A percentile compares a stretch with the other conserved stretches of the same genome.
phyloP scores from a whole-genome alignment of 176 grass and related monocot species.

The Eragrostis curvula region DNA sequence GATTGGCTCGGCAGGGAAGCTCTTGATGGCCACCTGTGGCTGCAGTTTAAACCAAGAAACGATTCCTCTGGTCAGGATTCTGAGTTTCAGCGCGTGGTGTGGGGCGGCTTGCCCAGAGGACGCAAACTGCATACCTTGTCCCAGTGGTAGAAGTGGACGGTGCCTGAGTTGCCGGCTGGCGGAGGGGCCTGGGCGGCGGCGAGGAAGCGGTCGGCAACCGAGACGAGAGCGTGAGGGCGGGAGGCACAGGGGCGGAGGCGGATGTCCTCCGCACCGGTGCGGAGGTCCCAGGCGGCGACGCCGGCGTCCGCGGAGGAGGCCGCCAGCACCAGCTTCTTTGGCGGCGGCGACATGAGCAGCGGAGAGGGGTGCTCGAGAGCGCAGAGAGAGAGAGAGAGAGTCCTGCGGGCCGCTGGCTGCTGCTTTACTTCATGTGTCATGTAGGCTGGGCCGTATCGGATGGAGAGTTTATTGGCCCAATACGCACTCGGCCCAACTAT shows the following conservation, averaged over 20 bases:
- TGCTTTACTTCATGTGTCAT: too few species aligned
- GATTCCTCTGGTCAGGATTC: not conserved
- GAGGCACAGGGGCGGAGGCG: constrained; percentile 61
- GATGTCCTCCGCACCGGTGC: constrained; percentile 59
- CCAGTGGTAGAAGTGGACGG: constrained; percentile 81
- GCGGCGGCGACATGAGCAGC: constrained; percentile 32
- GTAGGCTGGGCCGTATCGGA: too few species aligned
- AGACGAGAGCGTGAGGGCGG: constrained; percentile 47
- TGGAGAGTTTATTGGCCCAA: too few species aligned
- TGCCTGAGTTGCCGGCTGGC: constrained; percentile 45
- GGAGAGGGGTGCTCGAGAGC: too few species aligned
- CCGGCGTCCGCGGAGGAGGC: constrained; percentile 62
- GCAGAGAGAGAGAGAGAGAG: too few species aligned
- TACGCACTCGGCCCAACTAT: too few species aligned
- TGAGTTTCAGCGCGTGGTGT: not conserved
- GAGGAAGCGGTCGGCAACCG: constrained; percentile 67
- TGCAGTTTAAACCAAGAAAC: constrained; percentile 38
- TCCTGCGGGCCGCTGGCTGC: too few species aligned
- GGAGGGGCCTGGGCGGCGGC: constrained; percentile 60
- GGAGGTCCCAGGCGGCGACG: constrained; percentile 67
- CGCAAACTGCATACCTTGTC: constrained; percentile 75
- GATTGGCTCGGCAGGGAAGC: constrained; percentile 87
- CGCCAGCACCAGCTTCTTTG: constrained; percentile 62
- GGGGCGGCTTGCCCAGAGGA: not conserved
- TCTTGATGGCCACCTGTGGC: constrained; percentile 78